Base-by-base conservation (phyloP, 1,139 yeast genomes). In the Geotrichum europaeum region DNA sequence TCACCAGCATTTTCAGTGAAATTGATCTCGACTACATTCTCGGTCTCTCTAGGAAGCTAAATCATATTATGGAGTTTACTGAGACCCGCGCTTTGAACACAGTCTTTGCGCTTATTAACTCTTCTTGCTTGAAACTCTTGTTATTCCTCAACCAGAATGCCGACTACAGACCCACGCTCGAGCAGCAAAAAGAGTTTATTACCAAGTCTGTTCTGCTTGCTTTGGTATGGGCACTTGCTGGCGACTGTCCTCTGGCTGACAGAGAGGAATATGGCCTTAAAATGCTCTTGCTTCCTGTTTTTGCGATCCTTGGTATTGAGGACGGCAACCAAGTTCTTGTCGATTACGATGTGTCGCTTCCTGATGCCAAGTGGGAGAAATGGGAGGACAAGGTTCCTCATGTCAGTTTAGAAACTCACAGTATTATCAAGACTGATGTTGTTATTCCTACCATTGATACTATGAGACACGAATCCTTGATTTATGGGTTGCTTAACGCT, bases 401-500 rank as follows among this genome's bases (percentile, higher is more conserved):
- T 0, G 67, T 76, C 0, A 81, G 81, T 12, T 72, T 89, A 10
- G 90, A 87, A 58, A 81, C 91, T 0, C 85, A 84, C 56, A 82
- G 86, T 54, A 82, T 90, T 1, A 70, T 80, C 3, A 78, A 81
- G 55, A 84, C 96, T 0, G 85, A 83, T 65, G 74, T 84, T 0
- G 83, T 92, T 1, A 80, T 94, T 5, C 90, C 96, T 0, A 94
- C 98, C 0, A 70, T 82, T 1, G 98, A 91, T 65, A 92, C 97
- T 0, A 71, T 80, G 1, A 78, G 85, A 60, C 89, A 89, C 64
- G 95, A 89, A 64, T 70, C 76, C 0, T 69, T 89, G 25, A 78
- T 92, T 1, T 81, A 80, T 64, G 77, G 85, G 0, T 73, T 89
- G 5, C 69, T 92, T 50, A 77, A 78, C 49, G 83, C 84, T 54